Evolutionary conservation across 371 early-diverging fungal species (phyloP), one percentile per base, ranked within the genome.

Genomic region (Mucor saturninus): DNA sequence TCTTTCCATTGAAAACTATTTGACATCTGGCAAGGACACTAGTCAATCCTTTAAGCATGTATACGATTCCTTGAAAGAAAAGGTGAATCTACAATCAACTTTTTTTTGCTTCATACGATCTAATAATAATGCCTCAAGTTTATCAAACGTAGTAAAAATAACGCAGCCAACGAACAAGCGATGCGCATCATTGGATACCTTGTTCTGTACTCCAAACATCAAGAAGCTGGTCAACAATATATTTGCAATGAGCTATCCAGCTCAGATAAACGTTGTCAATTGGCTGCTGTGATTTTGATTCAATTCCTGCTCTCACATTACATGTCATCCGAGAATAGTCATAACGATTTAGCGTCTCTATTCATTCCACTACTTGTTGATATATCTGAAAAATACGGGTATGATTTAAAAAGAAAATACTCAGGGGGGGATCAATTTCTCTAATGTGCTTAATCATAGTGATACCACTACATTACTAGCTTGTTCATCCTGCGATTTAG

Each of bases 121-220:
- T 28, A 30, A 11, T 30, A 28, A 26, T 10, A 6, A 3, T 13
- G 3, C 5, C 10, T 30, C 21, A 21, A 50, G 50, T 50, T 50
- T 50, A 50, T 50, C 29, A 50, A 50, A 30, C 50, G 50, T 30
- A 50, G 30, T 50, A 50, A 50, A 50, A 10, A 7, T 7, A 50
- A 14, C 5, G 28, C 50, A 7, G 30, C 4, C 2, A 53, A 42
- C 28, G 54, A 60, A 11, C 8, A 56, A 43, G 51, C 64, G 11
- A 64, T 69, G 61, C 60, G 61, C 3, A 9, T 69, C 4, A 15
- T 64, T 11, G 30, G 64, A 8, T 69, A 56, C 35, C 56, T 69
- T 31, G 6, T 57, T 21, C 31, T 69, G 4, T 29, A 64, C 11
- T 69, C 69, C 11, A 21, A 15, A 11, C n/a, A 46, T 28, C 30